Base-by-base conservation (phyloP, 257 asterid species). In the Cordia subcordata region DNA sequence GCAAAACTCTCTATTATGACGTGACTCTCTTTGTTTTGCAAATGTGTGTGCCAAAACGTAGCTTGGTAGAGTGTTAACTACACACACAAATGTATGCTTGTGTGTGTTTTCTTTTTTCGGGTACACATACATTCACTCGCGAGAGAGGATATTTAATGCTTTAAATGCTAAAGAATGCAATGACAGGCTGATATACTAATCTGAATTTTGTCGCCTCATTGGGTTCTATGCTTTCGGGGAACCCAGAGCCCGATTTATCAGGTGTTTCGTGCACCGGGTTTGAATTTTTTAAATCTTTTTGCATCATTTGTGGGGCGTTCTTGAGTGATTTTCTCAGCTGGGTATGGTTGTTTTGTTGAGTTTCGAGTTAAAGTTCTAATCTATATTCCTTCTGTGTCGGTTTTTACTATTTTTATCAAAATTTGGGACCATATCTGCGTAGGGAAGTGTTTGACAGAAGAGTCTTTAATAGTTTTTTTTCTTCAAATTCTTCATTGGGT, bases 341-440 rank as follows among this genome's bases (percentile, higher is more conserved):
- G 73, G 67, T 60, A 72, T 16, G 64, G 57, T 68, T 49, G 14
- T 61, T 61, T 39, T 45, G 23, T 59, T 9, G 42, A 52, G 55
- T 23, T 39, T 42, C n/a, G 19, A 61, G 19, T 55, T 64, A 66
- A 78, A 80, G 75, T 61, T 42, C 70, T 42, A 16, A 23, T 57
- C 64, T 75, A 73, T 68, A 35, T 61, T 49, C 19, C 19, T 72
- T 20, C 42, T 53, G 18, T 13, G 40, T 13, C 19, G 46, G 10
- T 39, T 21, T 61, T 27, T 22, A 60, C 10, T 47, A 8, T 13
- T 33, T 22, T 8, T 4, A 4, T 3, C 47, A 17, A 40, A 44
- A 44, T 45, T 49, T 52, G 15, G 16, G 17, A 10, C 21, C 53
- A 49, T 14, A 14, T 42, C 47, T 42, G 12, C 12, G 12, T 1